Evolutionary conservation across 257 asterid species (phyloP).

Genomic region (Solanum chiquidenum): DNA sequence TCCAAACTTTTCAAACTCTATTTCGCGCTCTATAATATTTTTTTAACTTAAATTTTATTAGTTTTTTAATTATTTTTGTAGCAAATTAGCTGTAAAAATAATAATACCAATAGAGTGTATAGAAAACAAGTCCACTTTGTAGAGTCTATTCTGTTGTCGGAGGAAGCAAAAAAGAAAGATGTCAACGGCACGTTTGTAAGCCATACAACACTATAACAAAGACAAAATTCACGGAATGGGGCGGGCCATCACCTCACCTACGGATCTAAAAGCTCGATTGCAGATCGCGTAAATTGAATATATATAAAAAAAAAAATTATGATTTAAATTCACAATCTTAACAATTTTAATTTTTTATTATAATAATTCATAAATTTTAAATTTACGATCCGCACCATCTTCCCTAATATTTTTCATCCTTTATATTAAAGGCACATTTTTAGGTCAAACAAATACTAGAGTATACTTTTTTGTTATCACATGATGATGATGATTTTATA

Average conservation of each 20-base stretch:
- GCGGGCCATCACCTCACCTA: neutral
- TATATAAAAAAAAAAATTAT: no score
- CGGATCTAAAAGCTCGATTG: no score
- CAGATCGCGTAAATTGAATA: no score
- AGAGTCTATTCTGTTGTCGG: neutral
- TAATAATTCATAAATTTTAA: neutral
- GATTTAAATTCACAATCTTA: accelerated
- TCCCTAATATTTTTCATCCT: neutral
- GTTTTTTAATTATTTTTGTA: neutral
- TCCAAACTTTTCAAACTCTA: neutral
- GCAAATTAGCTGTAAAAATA: neutral
- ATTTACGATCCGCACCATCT: neutral
- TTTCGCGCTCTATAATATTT: neutral
- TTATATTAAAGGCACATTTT: neutral
- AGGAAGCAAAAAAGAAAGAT: neutral
- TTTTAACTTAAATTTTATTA: neutral
- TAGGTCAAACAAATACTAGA: neutral
- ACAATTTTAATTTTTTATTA: accelerated
- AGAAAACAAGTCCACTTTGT: neutral
- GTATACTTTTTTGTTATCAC: neutral
- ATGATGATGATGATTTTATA: neutral
- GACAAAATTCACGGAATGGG: neutral
- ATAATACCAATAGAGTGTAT: neutral
- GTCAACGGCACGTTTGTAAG: neutral
- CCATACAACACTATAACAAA: neutral